Base-by-base conservation (phyloP, 257 asterid genomes). In the Penstemon barbatus region DNA sequence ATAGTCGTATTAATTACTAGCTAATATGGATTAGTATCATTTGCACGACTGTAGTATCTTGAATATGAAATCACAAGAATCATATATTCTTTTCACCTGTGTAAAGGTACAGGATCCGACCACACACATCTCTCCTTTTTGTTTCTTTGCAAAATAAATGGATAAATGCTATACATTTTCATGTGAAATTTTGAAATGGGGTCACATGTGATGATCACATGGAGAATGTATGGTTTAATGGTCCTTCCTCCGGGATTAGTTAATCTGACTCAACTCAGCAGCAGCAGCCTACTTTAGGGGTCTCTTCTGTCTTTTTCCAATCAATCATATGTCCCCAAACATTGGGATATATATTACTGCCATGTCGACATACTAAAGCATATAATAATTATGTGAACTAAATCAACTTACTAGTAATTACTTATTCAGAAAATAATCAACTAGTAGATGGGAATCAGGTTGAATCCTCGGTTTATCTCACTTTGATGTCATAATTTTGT, bases 121-220 rank as follows among this genome's bases (percentile, higher is more conserved):
- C 33, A 25, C 33, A 25, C 33, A 2, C 33, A 25, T 25, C 33
- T 25, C 33, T 2, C 18, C 18, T 15, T 15, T 15, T 25, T 25
- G 2, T 25, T 25, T 25, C 33, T 25, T 25, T 25, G 33, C 42
- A 60, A 59, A 71, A 66, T 60, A 6, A 52, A 11, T 55, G 33
- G 33, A 41, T 49, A 9, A 9, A 39, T 33, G 36, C 6, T 41
- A 41, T 44, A n/a, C 8, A 45, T 18, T n/a, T 66, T 25, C 2
- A 5, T n/a, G 38, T 43, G 41, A 56, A 68, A 63, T 41, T 0
- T 37, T 54, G 73, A 19, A 19, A 42, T 48, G 68, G 57, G 64
- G 51, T 79, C 87, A 82, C 84, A 77, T 82, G 87, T 74, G 3
- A 77, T 82, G 33, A 25, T 25, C 87, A 82, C 87, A 77, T 82